Conservation (phyloP, 208 protist genomes). For the Trichomonas tenax region DNA sequence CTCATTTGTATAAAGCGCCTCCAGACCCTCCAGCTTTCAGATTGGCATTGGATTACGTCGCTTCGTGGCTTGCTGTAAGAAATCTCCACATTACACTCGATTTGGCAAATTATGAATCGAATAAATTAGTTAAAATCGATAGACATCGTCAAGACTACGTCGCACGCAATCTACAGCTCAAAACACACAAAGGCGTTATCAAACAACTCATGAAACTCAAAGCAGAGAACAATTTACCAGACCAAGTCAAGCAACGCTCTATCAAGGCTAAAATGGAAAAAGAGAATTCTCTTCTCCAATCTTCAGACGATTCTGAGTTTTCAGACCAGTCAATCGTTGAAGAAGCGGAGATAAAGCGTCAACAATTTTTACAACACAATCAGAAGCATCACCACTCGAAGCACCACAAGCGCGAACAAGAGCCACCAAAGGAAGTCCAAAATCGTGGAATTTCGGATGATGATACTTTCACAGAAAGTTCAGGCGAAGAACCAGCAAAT, state of each 20-base stretch:
- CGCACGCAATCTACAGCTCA: not conserved
- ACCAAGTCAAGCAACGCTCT: not conserved
- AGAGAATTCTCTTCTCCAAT: not conserved
- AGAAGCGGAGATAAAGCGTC: not conserved
- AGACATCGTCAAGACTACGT: not conserved
- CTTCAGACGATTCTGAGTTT: not conserved
- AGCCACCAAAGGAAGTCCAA: not conserved
- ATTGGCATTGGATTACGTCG: not conserved
- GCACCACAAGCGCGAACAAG: not conserved
- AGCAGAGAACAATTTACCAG: not conserved
- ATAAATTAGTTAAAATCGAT: not conserved
- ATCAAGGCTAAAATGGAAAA: not conserved
- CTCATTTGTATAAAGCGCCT: not conserved
- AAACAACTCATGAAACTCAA: not conserved
- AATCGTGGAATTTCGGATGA: not conserved
- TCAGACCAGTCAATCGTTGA: not conserved
- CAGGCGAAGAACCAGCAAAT: not conserved
- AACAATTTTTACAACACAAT: not conserved
- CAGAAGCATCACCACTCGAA: not conserved
- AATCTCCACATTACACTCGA: not conserved
- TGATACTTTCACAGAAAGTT: not conserved
- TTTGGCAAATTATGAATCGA: not conserved
- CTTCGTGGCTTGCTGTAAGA: not conserved
- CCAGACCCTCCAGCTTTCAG: not conserved
- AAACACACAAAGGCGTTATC: not conserved